Evolutionary conservation across 768 basidiomycete genomes (phyloP), one percentile per base, ranked within the genome.

Genomic region (Lentinula boryana): DNA sequence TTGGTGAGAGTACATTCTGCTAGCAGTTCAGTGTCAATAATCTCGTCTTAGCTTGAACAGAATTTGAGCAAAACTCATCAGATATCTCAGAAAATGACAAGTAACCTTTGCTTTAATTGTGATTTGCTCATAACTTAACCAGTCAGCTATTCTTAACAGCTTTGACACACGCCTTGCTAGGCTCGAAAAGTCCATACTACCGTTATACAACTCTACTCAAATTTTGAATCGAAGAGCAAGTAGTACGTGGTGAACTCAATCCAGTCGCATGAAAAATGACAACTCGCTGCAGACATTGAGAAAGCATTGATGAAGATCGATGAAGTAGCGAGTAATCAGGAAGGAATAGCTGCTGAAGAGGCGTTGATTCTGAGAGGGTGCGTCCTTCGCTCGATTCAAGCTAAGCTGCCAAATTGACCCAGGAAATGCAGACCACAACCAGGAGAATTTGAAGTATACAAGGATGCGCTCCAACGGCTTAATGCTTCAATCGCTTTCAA

Each of bases 41-140:
- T 23, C 16, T 27, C 27, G 12, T 15, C 32, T n/a, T 49, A 91
- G 91, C 80, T 94, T 9, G 90, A 94, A 74, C 92, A 93, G 72
- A 93, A 93, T 69, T 76, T 94, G 46, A 86, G 89, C 71, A 93
- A 93, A 74, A 93, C 91, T 0, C 83, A 83, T 21, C 90, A 90
- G 67, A 88, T 91, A 62, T 93, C 91, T 1, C 88, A 89, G 67
- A 80, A 89, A 55, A 93, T 94, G 91, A 92, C 84, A 62, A 84
- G 91, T 93, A 75, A 59, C 88, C 67, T 12, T 10, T 10, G n/a
- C 41, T 16, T 9, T 48, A 2, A 50, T n/a, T 18, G 4, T 13
- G 2, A 32, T 4, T 9, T 13, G 33, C 41, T 27, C 8, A 5
- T 51, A n/a, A 56, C 55, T 56, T 38, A 50, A 64, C 63, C 71